Evolutionary conservation across 441 rosid genomes (phyloP), one percentile per base, ranked within the genome.

Genomic region (Aleurites moluccanus): DNA sequence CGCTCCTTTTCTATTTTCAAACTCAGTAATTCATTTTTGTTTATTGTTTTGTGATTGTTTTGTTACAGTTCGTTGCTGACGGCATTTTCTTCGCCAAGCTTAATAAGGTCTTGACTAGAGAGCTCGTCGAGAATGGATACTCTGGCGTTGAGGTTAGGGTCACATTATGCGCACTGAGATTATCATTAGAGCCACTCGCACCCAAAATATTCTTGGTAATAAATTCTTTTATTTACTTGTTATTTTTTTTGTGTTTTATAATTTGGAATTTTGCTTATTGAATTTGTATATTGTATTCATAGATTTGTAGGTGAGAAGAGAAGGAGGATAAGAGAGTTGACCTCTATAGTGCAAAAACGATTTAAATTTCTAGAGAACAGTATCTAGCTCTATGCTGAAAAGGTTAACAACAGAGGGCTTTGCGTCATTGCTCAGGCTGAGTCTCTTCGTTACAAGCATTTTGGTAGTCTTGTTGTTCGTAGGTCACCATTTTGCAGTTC

Each of bases 371-470:
- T 91, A 0, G 88, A 77, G 76, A 88, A 85, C 83, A 89, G 92
- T 38, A 93, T 91, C 1, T 95, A 91, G 85, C 88, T 93, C 47
- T 91, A 87, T 6, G 95, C 97, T 15, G 98, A 91, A 79, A 93
- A 89, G 81, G 93, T 90, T 14, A 78, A 75, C 79, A 88, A 76
- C 83, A 88, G 91, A 67, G 98, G 98, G 0, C 93, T 93, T 33
- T 93, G 95, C 64, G 98, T 97, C 63, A 88, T 91, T 80, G 97
- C 95, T 38, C 94, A 91, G 83, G 98, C 91, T 0, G 95, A 90
- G 82, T 93, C 98, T 75, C 89, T 93, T 57, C 97, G 98, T 35
- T 89, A 91, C 91, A 91, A 91, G 88, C 90, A 91, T 33, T 93
- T 93, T 18, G 93, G 97, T 44, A 95, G 98, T 0, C 98, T 93